A percentile compares a stretch with the other conserved stretches of the same genome.
These are phyloP conservation scores for Curvularia verruculosa DNA, from an alignment of 2,329 filamentous ascomycete genomes.

Conservation along the genomic window DNA sequence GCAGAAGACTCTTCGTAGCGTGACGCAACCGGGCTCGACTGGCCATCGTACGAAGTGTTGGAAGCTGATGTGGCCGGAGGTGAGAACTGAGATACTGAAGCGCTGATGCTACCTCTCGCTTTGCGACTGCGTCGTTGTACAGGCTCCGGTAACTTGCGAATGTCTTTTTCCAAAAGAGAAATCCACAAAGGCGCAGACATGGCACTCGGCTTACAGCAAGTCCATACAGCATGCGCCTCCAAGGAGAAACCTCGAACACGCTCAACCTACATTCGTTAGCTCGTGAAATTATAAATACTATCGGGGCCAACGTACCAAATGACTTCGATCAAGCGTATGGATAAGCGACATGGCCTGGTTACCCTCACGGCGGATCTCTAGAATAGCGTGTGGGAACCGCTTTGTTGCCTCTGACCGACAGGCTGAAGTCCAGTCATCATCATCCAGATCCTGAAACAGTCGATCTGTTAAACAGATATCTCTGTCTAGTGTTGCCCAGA, in stretches of 20 bases:
- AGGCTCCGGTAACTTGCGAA: conserved; percentile 58
- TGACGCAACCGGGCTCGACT: conserved; percentile 38
- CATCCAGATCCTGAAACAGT: conserved; percentile 33
- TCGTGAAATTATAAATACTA: not conserved
- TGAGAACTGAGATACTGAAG: conserved; percentile 32
- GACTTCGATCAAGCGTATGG: conserved; percentile 53
- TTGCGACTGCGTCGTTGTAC: conserved; percentile 38
- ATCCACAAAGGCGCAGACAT: conserved; percentile 58
- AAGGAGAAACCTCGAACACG: conserved; percentile 61
- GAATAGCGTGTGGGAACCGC: conserved; percentile 58
- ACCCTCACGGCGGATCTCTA: conserved; percentile 59
- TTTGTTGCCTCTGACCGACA: conserved; percentile 27
- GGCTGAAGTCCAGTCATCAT: conserved; percentile 41
- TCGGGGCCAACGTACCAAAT: conserved; percentile 49
- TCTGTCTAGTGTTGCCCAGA: conserved; percentile 58
- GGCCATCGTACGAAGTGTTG: conserved; percentile 47
- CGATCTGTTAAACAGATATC: conserved; percentile 51
- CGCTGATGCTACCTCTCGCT: conserved; percentile 29
- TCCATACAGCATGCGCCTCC: conserved; percentile 60
- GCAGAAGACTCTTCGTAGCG: conserved; percentile 43
- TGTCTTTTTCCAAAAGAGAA: conserved; percentile 56
- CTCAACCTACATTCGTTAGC: conserved; percentile 50
- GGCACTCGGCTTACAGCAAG: conserved; percentile 52
- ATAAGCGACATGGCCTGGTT: conserved; percentile 48
- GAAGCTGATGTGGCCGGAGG: conserved; percentile 48